Base-by-base conservation (phyloP, 2,329 filamentous ascomycete genomes). In the Sporothrix pallida region DNA sequence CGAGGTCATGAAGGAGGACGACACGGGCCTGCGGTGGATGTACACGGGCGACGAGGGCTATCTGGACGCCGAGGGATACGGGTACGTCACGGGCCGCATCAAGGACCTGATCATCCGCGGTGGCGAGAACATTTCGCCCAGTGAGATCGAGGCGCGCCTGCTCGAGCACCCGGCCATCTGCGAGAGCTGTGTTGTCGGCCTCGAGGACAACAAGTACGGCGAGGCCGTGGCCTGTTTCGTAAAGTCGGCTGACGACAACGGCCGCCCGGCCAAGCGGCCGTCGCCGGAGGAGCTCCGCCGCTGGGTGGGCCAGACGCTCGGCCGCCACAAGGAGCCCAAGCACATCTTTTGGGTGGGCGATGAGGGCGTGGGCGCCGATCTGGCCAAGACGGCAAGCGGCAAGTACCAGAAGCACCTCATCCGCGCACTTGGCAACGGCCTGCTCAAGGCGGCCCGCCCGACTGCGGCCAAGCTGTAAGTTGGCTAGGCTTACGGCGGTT, bases 61-160 rank as follows among this genome's bases (percentile, higher is more conserved):
- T 7, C 89, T 90, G 73, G 91, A 93, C 74, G 87, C 89, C 48
- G 82, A 89, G 9, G 92, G 91, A 0, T 93, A 92, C 79, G 93
- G 91, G 77, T 86, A 84, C 7, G 93, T 94, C 77, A 94, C 92
- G 0, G 92, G 92, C 0, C 85, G 92, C 23, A 93, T 93, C 82
- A 94, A 94, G 82, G 92, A 94, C 74, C 93, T 94, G 50, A 93
- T 94, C 74, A 94, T 94, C 75, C 85, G 75, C 15, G 48, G 48
- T 15, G 48, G 48, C 13, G 48, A 76, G 70, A 77, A 76, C 63
- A 73, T 77, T 15, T 76, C 73, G 46, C 74, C 76, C 9, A 44
- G 31, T 7, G 76, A 77, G 69, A 73, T 77, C 54, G 76, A 77
- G 37, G 71, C 70, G 13, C 72, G 62, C 3, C 48, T 77, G 26